phyloP scores from a whole-genome alignment of 257 asterid species.

The Lycium barbarum region DNA sequence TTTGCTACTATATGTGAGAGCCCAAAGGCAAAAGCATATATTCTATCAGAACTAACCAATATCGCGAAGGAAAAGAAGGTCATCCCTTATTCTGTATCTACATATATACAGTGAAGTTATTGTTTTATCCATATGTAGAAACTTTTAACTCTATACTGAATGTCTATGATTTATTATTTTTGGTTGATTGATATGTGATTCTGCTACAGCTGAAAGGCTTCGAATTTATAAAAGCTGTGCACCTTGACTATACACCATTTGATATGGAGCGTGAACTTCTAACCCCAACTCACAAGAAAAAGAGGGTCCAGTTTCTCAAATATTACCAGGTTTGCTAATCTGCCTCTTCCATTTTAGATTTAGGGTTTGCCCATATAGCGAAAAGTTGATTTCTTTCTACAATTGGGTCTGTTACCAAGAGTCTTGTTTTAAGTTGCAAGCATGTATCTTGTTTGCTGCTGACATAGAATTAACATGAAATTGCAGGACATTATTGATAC shows the following conservation, averaged over 20 bases:
- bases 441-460: slow-evolving; percentile 21
- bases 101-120: not conserved
- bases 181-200: not conserved
- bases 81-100: slow-evolving; percentile 8
- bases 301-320: slow-evolving; percentile 63
- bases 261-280: slow-evolving; percentile 86
- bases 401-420: not conserved
- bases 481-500: slow-evolving; percentile 66
- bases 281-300: slow-evolving; percentile 87
- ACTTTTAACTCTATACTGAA: not conserved
- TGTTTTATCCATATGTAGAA: not conserved
- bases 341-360: not conserved
- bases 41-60: slow-evolving; percentile 61
- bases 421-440: not conserved
- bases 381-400: not conserved
- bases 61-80: slow-evolving; percentile 79
- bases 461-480: slow-evolving; percentile 28
- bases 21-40: slow-evolving; percentile 51
- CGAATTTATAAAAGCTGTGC: slow-evolving; percentile 69
- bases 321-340: slow-evolving; percentile 64
- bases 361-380: not conserved
- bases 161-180: not conserved
- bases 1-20: slow-evolving; percentile 53
- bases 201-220: slow-evolving; percentile 73
- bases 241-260: slow-evolving; percentile 69